Conservation (phyloP, 2,329 filamentous ascomycete genomes). For the Cladorrhinum sp. region DNA sequence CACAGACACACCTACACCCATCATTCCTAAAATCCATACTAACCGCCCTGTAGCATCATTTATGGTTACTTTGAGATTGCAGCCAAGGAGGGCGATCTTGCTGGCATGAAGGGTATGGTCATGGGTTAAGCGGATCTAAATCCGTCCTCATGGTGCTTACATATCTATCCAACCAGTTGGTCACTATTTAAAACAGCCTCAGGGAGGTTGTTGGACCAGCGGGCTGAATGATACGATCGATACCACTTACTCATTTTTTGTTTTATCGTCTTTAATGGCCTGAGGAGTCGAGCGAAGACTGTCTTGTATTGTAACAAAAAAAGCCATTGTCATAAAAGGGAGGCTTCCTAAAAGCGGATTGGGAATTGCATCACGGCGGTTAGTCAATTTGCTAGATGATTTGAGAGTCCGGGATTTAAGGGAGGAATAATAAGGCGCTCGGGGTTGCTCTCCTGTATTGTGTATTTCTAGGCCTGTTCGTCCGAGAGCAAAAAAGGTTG, state of each 20-base stretch:
- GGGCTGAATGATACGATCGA: neutral
- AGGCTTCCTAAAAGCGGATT: conserved; percentile 24
- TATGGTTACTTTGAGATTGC: conserved; percentile 99
- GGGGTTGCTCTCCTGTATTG: conserved; percentile 11
- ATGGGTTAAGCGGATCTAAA: conserved; percentile 53
- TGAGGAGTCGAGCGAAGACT: conserved; percentile 17
- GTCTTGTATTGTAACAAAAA: conserved; percentile 26
- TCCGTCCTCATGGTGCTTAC: conserved; percentile 4
- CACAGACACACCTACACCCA: too few relatives aligned
- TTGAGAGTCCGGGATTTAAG: conserved; percentile 15
- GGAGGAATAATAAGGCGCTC: conserved; percentile 18
- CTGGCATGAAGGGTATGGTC: conserved; percentile 72
- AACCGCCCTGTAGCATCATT: conserved; percentile 69
- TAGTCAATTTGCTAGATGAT: conserved; percentile 22
- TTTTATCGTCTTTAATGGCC: conserved; percentile 22
- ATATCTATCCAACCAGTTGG: neutral
- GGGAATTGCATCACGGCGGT: conserved; percentile 25
- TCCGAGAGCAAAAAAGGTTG: neutral
- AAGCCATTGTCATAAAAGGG: conserved; percentile 25
- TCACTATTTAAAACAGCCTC: neutral
- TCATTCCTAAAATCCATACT: conserved; percentile 26
- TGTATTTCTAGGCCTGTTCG: neutral
- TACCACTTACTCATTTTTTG: conserved; percentile 19
- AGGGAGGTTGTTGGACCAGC: conserved; percentile 9
- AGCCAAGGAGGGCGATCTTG: conserved; percentile 95